Evolutionary conservation across 805 yeast genomes (phyloP), one percentile per base, ranked within the genome.

Genomic region (Ogataea paraovalis): DNA sequence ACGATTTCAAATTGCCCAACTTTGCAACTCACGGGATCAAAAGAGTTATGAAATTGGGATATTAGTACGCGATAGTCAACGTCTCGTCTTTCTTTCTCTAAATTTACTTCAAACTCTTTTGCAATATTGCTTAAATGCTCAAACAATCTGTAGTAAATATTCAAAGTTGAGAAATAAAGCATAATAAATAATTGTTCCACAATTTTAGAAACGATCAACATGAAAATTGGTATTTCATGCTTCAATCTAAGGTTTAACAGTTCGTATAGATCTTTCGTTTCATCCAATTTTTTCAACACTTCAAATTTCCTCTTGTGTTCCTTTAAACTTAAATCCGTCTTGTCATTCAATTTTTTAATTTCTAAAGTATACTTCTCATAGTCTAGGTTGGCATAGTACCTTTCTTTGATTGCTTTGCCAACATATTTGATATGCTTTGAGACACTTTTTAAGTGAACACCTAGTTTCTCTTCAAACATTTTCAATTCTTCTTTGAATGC

Each of bases 191-290:
- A 42, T 4, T 69, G 70, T 21, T 59, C 56, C 36, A 71, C 55
- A 21, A 73, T 56, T 13, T 54, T 41, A 3, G 61, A 48, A 0
- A 72, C 59, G 10, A 73, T 57, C 6, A 60, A 47, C 46, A 73
- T 66, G 42, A 78, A 73, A 3, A 50, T 42, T 0, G 84, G 83
- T 1, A 81, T 55, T 38, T 79, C 85, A 27, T 47, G 48, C 47
- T 76, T 76, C 50, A 80, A 62, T 3, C 53, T 43, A 4, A 56
- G 50, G 55, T 78, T 76, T 32, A 69, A 50, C 10, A 49, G 42
- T 2, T 72, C 71, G 53, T 72, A 77, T 42, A 56, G 72, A 57
- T 48, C 65, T 47, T 52, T 67, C 51, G 54, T 64, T 45, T 57
- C 59, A 49, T 58, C 67, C 25, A 61, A 39, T 44, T 60, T 60